These are phyloP conservation scores for Scedosporium boydii DNA, from an alignment of 2,329 filamentous ascomycete species.

Conservation along the genomic window DNA sequence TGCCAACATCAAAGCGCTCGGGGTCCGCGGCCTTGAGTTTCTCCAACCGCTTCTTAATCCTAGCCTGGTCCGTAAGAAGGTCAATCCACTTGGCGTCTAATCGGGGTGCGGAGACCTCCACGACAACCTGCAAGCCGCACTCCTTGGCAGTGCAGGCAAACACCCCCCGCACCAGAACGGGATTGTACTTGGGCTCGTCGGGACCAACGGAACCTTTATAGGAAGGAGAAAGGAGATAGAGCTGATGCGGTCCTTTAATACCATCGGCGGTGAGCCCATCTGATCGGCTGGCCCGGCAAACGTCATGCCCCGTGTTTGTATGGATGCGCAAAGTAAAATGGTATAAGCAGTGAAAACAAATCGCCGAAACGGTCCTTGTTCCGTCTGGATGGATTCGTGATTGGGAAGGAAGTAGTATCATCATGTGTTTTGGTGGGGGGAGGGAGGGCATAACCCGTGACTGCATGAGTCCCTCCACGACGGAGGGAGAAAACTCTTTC, in stretches of 20 bases:
- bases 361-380: conserved; percentile 1
- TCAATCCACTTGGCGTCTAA: conserved; percentile 31
- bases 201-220: neutral
- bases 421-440: conserved; percentile 7
- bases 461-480: conserved; percentile 5
- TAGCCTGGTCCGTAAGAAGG: conserved; percentile 33
- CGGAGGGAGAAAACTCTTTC: neutral
- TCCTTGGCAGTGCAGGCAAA: conserved; percentile 8
- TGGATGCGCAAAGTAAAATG: conserved; percentile 1
- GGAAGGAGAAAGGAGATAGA: neutral
- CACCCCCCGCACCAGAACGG: conserved; percentile 8
- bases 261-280: neutral
- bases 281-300: neutral
- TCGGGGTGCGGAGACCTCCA: conserved; percentile 41
- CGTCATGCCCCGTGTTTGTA: neutral
- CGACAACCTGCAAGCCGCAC: conserved; percentile 9
- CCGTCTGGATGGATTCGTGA: conserved; percentile 3
- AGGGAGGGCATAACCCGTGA: conserved; percentile 6
- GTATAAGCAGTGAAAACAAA: conserved; percentile 5
- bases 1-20: conserved; percentile 33
- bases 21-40: conserved; percentile 34
- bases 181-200: conserved; percentile 7
- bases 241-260: conserved; percentile 3
- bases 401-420: conserved; percentile 7
- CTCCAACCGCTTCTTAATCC: conserved; percentile 30